Evolutionary conservation across 1,284 basidiomycete species (phyloP), one percentile per base, ranked within the genome.

Genomic region (Afroboletus lepidellus): DNA sequence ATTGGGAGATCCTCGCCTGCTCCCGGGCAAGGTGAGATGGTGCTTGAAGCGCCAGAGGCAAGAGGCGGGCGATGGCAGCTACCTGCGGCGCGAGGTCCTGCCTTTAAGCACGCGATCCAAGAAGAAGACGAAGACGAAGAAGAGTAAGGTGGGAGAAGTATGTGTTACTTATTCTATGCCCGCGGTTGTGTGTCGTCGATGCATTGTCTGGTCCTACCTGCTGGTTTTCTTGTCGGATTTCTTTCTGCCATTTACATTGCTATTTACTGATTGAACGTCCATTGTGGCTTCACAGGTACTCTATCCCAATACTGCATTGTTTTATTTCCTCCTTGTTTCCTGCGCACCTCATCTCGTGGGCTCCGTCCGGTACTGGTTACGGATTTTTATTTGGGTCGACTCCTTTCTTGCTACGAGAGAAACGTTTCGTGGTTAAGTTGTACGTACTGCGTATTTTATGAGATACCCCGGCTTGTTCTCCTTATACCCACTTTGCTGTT

Each of bases 51-150:
- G 4, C 68, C 74, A 3, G 82, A 84, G 42, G 61, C 75, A 24
- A 72, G 49, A 25, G 69, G 66, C 16, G 77, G 83, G 37, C 76
- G 86, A 52, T 78, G 86, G 54, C 84, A 88, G 62, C 71, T 90
- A 16, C 88, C 88, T 30, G 67, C 74, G 48, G 74, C 70, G 24
- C 77, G 87, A 20, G 86, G 83, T 0, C 81, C 79, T 46, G 81
- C 85, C 11, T 85, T 87, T 58, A 76, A 74, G 50, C 77, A 82
- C 57, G 68, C 83, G 18, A 89, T 89, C 53, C 83, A 87, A 64
- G 87, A 90, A 65, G 87, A 89, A 61, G 87, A 90, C 56, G 87
- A 83, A 57, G 81, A 81, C 48, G 87, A 84, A 57, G 87, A 88
- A 62, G 84, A 87, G 63, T 76, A 77, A 63, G 20, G 11, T 37